phyloP scores from a whole-genome alignment of 306 rosid species.

The Sicyos baderoa region DNA sequence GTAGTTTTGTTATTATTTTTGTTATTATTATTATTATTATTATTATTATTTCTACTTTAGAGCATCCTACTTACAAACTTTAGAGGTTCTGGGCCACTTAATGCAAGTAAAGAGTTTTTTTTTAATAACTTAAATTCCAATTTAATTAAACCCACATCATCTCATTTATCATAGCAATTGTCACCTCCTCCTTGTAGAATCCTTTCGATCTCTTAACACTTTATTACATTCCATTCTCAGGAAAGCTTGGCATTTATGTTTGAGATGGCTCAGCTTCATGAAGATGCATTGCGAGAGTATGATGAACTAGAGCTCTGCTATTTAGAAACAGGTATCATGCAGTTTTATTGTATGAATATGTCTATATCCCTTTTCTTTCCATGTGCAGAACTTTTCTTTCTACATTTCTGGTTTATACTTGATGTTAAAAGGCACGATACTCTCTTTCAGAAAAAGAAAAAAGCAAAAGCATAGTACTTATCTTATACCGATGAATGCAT shows the following conservation, averaged over 20 bases:
- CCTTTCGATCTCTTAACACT: constrained; percentile 24
- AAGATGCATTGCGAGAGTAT: constrained; percentile 91
- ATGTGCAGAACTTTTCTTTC: constrained; percentile 2
- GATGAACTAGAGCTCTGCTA: constrained; percentile 94
- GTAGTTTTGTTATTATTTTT: not conserved
- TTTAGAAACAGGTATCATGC: constrained; percentile 75
- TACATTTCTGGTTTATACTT: not conserved
- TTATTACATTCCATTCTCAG: constrained; percentile 37
- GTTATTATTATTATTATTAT: not conserved
- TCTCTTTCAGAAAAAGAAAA: not conserved
- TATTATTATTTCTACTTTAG: not conserved
- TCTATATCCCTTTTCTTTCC: not conserved
- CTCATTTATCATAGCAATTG: no score
- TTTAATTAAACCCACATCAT: not conserved
- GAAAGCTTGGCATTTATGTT: constrained; percentile 98
- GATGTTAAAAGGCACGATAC: not conserved
- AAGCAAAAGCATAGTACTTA: not conserved
- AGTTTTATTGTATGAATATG: constrained; percentile 20
- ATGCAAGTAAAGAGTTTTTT: not conserved
- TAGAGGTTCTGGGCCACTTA: not conserved
- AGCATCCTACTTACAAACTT: not conserved
- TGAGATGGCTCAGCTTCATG: constrained; percentile 94
- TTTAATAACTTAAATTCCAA: not conserved
- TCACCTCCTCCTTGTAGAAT: constrained; percentile 22
- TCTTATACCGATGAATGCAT: not conserved